phyloP scores from a whole-genome alignment of 2,329 filamentous ascomycete species.

The Aspergillus pseudoglaucus region DNA sequence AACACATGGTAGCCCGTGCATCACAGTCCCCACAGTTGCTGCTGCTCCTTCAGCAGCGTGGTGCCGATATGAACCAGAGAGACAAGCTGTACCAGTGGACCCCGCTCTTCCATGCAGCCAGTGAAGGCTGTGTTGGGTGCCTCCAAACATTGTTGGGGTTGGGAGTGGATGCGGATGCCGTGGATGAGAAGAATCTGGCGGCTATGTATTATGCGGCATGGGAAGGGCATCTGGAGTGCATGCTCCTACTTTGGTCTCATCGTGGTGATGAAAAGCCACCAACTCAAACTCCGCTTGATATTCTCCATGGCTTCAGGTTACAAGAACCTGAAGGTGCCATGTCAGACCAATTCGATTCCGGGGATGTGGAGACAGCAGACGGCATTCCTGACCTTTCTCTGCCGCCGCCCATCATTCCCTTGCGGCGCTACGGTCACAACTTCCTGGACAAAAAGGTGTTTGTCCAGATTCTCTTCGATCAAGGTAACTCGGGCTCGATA shows the following conservation, averaged over 20 bases:
- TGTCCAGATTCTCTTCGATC: slow-evolving; percentile 84
- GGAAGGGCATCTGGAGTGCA: slow-evolving; percentile 93
- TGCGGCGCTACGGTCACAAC: slow-evolving; percentile 93
- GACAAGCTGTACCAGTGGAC: slow-evolving; percentile 99
- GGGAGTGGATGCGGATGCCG: slow-evolving; percentile 68
- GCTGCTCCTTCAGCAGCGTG: slow-evolving; percentile 72
- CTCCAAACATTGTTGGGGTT: slow-evolving; percentile 73
- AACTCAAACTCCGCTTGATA: slow-evolving; percentile 25
- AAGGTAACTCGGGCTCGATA: slow-evolving; percentile 60
- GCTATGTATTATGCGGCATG: slow-evolving; percentile 98
- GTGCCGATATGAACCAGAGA: slow-evolving; percentile 81
- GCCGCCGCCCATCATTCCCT: slow-evolving; percentile 90
- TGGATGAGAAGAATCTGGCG: slow-evolving; percentile 87
- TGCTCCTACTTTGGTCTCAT: slow-evolving; percentile 65
- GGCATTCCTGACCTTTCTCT: slow-evolving; percentile 87
- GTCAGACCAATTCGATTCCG: slow-evolving; percentile 38
- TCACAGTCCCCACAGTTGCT: slow-evolving; percentile 75
- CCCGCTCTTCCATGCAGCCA: slow-evolving; percentile 89
- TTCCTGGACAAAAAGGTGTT: slow-evolving; percentile 98
- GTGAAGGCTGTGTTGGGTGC: slow-evolving; percentile 88
- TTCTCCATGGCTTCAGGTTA: slow-evolving; percentile 28
- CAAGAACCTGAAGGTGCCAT: slow-evolving; percentile 19
- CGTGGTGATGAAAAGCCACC: slow-evolving; percentile 15
- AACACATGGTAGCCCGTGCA: slow-evolving; percentile 88
- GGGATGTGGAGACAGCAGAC: slow-evolving; percentile 66